Conservation (phyloP, 208 protist genomes). For the Histomonas meleagridis region DNA sequence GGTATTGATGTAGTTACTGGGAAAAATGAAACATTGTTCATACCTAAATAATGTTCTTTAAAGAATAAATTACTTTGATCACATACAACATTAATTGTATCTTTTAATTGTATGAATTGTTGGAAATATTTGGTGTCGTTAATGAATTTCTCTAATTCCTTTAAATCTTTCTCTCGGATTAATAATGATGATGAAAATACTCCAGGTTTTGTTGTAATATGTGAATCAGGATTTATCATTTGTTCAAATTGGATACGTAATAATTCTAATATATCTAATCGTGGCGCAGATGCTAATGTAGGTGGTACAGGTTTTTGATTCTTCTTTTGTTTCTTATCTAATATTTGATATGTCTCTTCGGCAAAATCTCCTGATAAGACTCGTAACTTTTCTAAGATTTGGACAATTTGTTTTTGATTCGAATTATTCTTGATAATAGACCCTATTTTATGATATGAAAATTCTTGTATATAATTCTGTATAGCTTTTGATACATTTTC, state of each 20-base stretch:
- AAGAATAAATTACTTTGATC: conserved; percentile 22
- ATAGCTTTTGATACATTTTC: not conserved
- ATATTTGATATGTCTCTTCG: too few relatives aligned
- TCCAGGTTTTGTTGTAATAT: not conserved
- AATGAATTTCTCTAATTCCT: not conserved
- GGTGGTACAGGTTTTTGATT: too few relatives aligned
- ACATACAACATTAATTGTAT: not conserved
- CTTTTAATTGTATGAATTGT: not conserved
- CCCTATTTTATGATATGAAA: not conserved
- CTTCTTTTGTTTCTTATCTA: too few relatives aligned
- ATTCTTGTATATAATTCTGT: not conserved
- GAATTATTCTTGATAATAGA: too few relatives aligned
- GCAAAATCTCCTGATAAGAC: too few relatives aligned
- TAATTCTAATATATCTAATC: not conserved
- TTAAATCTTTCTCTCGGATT: not conserved
- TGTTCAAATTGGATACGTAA: not conserved
- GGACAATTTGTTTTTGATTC: too few relatives aligned
- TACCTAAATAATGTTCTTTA: not conserved
- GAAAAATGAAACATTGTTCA: not conserved
- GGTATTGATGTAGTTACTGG: not conserved
- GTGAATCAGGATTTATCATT: not conserved
- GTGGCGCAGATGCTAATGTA: too few relatives aligned
- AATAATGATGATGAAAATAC: not conserved
- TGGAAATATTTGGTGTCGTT: not conserved
- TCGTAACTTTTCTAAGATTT: too few relatives aligned